Percentiles rank a stretch among this genome's conserved stretches.
phyloP scores from a whole-genome alignment of 306 rosid species.

The Malus sieversii region DNA sequence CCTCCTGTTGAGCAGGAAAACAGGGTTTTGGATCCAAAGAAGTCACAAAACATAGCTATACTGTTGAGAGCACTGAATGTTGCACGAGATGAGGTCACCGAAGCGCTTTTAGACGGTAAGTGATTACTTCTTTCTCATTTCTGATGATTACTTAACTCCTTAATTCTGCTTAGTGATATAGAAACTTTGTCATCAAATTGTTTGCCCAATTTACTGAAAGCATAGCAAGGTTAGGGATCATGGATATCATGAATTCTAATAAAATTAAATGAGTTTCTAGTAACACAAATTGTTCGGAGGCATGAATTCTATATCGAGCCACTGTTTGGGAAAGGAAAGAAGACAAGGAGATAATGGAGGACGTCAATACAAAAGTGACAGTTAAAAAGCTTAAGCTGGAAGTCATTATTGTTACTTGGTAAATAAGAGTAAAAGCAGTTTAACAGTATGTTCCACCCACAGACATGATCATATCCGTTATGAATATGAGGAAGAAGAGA shows the following conservation, averaged over 20 bases:
- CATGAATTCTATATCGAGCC: not conserved
- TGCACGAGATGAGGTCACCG: conserved; percentile 85
- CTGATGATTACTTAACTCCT: conserved; percentile 5
- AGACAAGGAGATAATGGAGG: conserved; percentile 5
- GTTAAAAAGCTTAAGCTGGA: conserved; percentile 15
- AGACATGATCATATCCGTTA: conserved; percentile 27
- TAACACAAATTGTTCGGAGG: conserved; percentile 6
- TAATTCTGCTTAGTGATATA: not conserved
- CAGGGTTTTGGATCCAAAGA: conserved; percentile 88
- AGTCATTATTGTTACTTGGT: conserved; percentile 26
- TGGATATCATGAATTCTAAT: not conserved
- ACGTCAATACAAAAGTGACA: conserved; percentile 4
- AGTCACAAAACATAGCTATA: conserved; percentile 95
- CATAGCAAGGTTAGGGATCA: not conserved
- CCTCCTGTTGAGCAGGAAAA: conserved; percentile 69
- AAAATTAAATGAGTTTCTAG: not conserved
- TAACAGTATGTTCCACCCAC: conserved; percentile 26
- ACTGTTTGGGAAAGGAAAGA: not conserved
- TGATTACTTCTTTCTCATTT: conserved; percentile 12
- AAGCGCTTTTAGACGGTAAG: conserved; percentile 88
- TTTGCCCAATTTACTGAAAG: conserved; percentile 12
- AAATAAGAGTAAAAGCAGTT: conserved; percentile 11
- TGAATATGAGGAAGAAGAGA: not conserved
- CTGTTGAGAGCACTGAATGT: conserved; percentile 88
- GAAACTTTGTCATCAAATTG: not conserved